Percentiles rank a stretch among this genome's conserved stretches.
Evolutionary conservation across 2,329 filamentous ascomycete species (phyloP).

Genomic region (Arthrinium phaeospermum): DNA sequence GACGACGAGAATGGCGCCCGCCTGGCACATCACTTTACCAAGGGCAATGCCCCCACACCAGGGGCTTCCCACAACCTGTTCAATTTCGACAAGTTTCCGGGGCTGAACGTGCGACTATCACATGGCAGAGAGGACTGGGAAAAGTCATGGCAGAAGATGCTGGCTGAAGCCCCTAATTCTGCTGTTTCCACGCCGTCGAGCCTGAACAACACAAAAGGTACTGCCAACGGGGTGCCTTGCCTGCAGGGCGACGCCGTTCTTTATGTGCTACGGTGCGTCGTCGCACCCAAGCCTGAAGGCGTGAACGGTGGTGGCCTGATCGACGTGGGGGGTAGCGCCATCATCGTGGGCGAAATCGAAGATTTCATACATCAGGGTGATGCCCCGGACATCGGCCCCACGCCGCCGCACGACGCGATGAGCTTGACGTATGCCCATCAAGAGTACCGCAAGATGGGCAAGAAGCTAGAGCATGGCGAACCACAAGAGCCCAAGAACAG

Average conservation of each 20-base stretch:
- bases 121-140: not conserved
- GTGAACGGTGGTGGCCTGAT: not conserved
- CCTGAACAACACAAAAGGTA: not conserved
- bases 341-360: slow-evolving; percentile 1
- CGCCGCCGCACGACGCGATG: not conserved
- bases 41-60: slow-evolving; percentile 46
- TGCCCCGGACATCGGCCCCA: not conserved
- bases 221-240: not conserved
- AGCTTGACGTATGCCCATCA: not conserved
- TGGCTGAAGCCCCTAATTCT: not conserved
- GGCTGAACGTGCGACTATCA: not conserved
- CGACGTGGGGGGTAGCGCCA: slow-evolving; percentile 8
- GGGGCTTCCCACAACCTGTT: not conserved
- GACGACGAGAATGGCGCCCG: slow-evolving; percentile 53
- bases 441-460: slow-evolving; percentile 8
- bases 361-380: not conserved
- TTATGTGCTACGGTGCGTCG: slow-evolving; percentile 3
- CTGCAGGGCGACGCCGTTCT: not conserved
- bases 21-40: slow-evolving; percentile 58
- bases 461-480: not conserved
- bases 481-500: not conserved
- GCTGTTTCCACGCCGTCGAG: not conserved
- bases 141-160: not conserved
- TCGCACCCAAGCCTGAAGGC: not conserved
- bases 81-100: not conserved